Base-by-base conservation (phyloP, 1,284 basidiomycete species). In the Cronartium quercuum region DNA sequence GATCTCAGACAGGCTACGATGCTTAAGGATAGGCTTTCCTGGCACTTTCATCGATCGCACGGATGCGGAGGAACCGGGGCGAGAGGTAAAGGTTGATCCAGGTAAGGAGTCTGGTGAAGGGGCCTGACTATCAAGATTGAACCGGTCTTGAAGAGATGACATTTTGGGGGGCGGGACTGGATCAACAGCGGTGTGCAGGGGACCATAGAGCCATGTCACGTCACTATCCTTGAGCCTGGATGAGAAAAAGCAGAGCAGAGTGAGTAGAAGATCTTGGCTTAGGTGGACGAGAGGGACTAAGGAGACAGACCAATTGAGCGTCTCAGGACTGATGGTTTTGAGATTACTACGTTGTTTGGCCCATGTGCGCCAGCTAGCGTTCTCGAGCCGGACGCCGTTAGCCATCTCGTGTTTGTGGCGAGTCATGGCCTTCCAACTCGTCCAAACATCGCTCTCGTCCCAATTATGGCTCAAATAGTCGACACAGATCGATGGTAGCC, bases 181-280 rank as follows among this genome's bases (percentile, higher is more conserved):
- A 78, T 94, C 91, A 75, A 89, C 87, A 57, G 91, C 92, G 1
- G 92, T 92, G 82, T 98, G 96, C 0, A 98, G 84, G 15, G 96
- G 96, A 0, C 95, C 95, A 80, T 98, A 98, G 1, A 98, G 87
- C 95, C 96, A 98, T 12, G 96, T 98, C 38, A 98, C 95, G 82
- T 98, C 95, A 35, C 92, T 94, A 83, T 98, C 96, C 82, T 98
- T 98, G 79, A 98, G 88, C 95, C 95, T 98, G 84, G 13, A 40
- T 3, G 67, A 66, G 74, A 66, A 35, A 38, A 37, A 68, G 68
- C 29, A 76, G 35, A 78, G 68, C 34, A 76, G 61, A 40, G 58
- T 41, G 21, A 41, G 37, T 68, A 63, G 61, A 24, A 60, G 35
- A 21, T 34, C n/a, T 6, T 69, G 24, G 55, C 18, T 35, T 6